Evolutionary conservation across 106 monocot species (phyloP), one percentile per base, ranked within the genome.

Genomic region (Agapanthus africanus): DNA sequence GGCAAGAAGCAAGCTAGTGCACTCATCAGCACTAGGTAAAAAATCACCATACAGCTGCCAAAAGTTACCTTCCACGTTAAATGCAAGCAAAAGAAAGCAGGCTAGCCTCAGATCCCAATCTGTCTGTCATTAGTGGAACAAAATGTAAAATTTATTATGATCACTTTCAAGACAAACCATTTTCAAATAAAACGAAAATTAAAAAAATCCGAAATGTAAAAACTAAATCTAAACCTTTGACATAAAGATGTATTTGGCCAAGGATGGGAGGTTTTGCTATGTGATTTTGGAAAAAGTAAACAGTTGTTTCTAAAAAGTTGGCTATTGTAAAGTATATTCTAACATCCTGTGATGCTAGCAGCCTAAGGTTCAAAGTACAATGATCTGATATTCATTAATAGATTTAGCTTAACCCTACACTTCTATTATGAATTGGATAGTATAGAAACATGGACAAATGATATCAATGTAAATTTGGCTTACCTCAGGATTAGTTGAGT

Each of bases 31-130:
- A 81, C 84, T 75, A 26, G 97, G 97, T 77, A 92, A 85, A 67
- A 97, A 97, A 60, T 97, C 97, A 63, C 84, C 84, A 87, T 97
- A 97, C 22, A 92, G 70, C 77, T 97, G 97, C 97, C 97, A 97
- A 78, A 97, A 97, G 74, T 89, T 89, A 8, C 80, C 82, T 64
- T 83, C 82, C 73, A 86, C 74, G 76, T 97, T 91, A 77, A 97
- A 83, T 63, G 91, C 78, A 73, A 87, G 88, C 22, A 97, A 78
- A 66, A 97, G 81, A 49, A 97, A 82, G 76, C 88, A 97, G 23
- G 97, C 97, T 54, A 92, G 77, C 70, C 97, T 88, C 67, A 97
- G 69, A 81, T 97, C 97, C 91, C 88, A 91, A 62, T 97, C 97
- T 75, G 86, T 84, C 91, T 95, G 91, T 35, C 59, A 83, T 21